Conservation (phyloP, 2,329 filamentous ascomycete genomes). For the Diplodia mutila region DNA sequence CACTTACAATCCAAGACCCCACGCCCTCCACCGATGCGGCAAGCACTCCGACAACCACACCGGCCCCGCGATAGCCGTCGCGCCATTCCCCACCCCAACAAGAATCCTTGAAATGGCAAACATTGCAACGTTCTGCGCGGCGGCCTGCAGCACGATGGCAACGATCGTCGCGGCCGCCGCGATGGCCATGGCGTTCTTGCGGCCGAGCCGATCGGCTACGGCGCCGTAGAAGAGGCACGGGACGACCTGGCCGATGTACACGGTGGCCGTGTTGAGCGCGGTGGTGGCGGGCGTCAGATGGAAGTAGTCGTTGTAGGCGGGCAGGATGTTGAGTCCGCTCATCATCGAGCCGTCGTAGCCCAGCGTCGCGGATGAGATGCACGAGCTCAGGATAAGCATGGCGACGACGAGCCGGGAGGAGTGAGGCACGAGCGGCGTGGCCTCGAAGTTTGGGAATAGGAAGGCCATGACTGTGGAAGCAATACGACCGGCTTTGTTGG, state of each 20-base stretch:
- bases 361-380: constrained; percentile 16
- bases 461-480: neutral
- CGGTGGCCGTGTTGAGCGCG: constrained; percentile 59
- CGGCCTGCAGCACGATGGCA: constrained; percentile 53
- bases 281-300: constrained; percentile 56
- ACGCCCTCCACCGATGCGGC: constrained; percentile 49
- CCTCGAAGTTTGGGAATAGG: neutral
- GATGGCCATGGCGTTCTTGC: constrained; percentile 50
- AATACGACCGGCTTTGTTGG: too few species aligned
- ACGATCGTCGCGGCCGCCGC: constrained; percentile 49
- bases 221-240: constrained; percentile 50
- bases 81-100: constrained; percentile 51
- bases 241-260: constrained; percentile 58
- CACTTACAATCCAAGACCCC: constrained; percentile 45
- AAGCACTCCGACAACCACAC: constrained; percentile 57
- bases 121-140: constrained; percentile 57
- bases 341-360: constrained; percentile 55
- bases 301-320: constrained; percentile 61
- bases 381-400: neutral
- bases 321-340: constrained; percentile 62
- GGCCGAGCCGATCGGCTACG: constrained; percentile 49
- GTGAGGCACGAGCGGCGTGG: neutral
- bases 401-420: constrained; percentile 4
- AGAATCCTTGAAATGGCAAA: constrained; percentile 55
- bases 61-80: constrained; percentile 50